Evolutionary conservation across 257 asterid species (phyloP), one percentile per base, ranked within the genome.

Genomic region (Rhazya stricta): DNA sequence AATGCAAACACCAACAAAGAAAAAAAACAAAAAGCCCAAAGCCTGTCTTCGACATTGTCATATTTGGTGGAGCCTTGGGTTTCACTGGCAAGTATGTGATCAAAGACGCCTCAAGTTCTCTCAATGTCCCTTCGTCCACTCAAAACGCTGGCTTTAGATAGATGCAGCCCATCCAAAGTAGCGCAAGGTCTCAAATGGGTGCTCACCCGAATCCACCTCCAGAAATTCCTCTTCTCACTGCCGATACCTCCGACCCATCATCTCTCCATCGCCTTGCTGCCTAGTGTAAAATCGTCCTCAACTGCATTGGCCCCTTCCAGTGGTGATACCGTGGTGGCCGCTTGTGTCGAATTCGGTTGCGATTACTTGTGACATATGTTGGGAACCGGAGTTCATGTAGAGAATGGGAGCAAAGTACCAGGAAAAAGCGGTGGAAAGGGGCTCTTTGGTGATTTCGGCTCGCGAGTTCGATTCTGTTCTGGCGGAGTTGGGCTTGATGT

Each of bases 341-440:
- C 97, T 10, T 94, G 97, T 80, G 88, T 83, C 16, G 97, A 84
- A 0, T 19, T 77, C 70, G 98, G 96, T 46, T 91, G 97, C 71
- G 97, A 91, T 78, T 94, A 91, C 69, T 45, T 94, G 78, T n/a
- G 98, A 94, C 71, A 91, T 94, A 21, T 83, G 87, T 42, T 97
- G 97, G 27, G 98, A 94, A 77, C 94, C 96, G 9, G 98, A 91
- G 81, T 91, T 94, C 77, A 91, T 91, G 97, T 97, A 94, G 91
- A 85, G 77, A 74, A 86, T 89, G 88, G 98, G 90, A 80, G 83
- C 81, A 0, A 12, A 9, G 48, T 90, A 83, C 83, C 91, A 89
- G 48, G 91, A 83, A 50, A 83, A 84, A 76, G 98, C 93, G 29
- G 85, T 27, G 79, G 91, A 86, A 83, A 89, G 67, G 73, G 94